These are phyloP conservation scores for Monilinia fructicola DNA, from an alignment of 2,329 filamentous ascomycete species.

Conservation along the genomic window DNA sequence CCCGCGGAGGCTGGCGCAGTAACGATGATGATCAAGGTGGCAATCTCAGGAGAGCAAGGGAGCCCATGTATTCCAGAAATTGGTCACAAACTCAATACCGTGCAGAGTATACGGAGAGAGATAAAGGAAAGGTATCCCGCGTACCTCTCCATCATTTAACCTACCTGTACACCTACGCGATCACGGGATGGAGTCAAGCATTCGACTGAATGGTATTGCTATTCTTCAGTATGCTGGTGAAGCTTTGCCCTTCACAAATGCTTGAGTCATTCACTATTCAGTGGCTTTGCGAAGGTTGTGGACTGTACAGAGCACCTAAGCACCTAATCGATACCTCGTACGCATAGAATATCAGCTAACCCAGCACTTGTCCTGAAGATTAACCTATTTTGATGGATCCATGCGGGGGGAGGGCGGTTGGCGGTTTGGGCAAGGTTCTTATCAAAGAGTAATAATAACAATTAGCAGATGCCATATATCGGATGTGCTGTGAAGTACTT, in stretches of 20 bases:
- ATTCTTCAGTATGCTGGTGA: neutral
- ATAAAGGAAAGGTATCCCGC: neutral
- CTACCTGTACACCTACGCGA: too few relatives aligned
- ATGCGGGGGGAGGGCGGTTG: too few relatives aligned
- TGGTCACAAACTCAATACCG: neutral
- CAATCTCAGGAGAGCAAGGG: neutral
- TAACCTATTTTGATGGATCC: neutral
- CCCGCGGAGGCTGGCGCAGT: neutral
- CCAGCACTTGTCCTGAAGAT: neutral
- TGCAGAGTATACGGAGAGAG: neutral
- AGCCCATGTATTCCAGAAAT: neutral
- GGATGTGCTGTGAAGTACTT: too few relatives aligned
- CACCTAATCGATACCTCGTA: too few relatives aligned
- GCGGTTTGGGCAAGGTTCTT: too few relatives aligned
- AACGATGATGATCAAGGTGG: slow-evolving; percentile 2
- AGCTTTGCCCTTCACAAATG: neutral
- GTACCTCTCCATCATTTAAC: too few relatives aligned
- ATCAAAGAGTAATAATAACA: too few relatives aligned
- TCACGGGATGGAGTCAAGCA: too few relatives aligned
- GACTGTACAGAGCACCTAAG: too few relatives aligned
- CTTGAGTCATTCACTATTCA: neutral
- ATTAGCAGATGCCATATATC: neutral
- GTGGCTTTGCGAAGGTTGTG: neutral
- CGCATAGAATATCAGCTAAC: neutral
- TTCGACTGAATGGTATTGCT: neutral